Percentiles rank a stretch among this genome's conserved stretches.
Evolutionary conservation across 2,329 filamentous ascomycete genomes (phyloP).

Genomic region (Botrytis medusae): DNA sequence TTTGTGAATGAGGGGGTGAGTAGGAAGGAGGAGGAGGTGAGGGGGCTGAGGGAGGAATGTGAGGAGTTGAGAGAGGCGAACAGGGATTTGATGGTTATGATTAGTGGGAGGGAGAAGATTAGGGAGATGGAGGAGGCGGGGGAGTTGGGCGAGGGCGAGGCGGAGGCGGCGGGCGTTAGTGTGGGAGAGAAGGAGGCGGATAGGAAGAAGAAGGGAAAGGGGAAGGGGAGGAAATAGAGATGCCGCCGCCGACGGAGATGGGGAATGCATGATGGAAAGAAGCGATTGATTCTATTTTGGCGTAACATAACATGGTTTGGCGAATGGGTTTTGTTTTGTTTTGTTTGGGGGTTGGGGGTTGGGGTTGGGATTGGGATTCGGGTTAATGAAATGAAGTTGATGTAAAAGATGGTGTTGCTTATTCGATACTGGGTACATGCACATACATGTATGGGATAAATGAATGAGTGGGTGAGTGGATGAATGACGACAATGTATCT

Average conservation of each 20-base stretch:
- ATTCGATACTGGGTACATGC: background rate
- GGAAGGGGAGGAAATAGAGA: slow-evolving; percentile 32
- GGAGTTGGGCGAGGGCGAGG: slow-evolving; percentile 63
- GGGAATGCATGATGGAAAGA: background rate
- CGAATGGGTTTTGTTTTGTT: background rate
- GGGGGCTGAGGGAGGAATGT: slow-evolving; percentile 81
- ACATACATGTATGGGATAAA: background rate
- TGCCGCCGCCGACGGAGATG: background rate
- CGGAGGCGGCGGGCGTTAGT: slow-evolving; percentile 70
- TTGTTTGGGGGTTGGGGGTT: background rate
- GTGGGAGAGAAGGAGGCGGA: slow-evolving; percentile 31
- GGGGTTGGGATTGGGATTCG: background rate
- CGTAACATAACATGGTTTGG: background rate
- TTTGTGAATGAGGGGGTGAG: slow-evolving; percentile 66
- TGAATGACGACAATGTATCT: background rate
- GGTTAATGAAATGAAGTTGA: too few relatives aligned
- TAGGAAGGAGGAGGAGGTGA: slow-evolving; percentile 60
- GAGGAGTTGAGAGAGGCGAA: slow-evolving; percentile 84
- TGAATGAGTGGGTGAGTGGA: background rate
- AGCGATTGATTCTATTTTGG: background rate
- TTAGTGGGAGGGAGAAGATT: slow-evolving; percentile 78
- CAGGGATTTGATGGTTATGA: slow-evolving; percentile 82
- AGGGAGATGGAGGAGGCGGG: slow-evolving; percentile 64
- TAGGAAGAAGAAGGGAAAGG: slow-evolving; percentile 31
- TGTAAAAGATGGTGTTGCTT: background rate